phyloP scores from a whole-genome alignment of 164 flowering plant genomes.

The Kalanchoe fedtschenkoi region DNA sequence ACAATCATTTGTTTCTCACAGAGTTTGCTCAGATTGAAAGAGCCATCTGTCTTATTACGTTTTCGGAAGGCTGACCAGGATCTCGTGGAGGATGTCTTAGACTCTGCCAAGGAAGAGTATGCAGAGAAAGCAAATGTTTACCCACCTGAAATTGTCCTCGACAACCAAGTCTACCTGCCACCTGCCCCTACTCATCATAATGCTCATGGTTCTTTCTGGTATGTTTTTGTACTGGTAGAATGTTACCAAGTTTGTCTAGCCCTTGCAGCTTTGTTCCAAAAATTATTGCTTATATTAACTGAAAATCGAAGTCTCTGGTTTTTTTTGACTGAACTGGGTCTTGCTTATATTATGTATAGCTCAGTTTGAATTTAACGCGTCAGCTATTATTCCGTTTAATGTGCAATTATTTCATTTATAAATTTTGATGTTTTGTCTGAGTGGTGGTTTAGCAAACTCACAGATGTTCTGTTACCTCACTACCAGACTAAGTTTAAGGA shows the following conservation, averaged over 20 bases:
- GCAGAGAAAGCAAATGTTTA: conserved; percentile 60
- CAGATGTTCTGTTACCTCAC: too few relatives aligned
- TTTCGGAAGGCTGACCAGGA: conserved; percentile 60
- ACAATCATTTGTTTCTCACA: conserved; percentile 13
- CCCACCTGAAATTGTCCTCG: conserved; percentile 70
- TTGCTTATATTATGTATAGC: too few relatives aligned
- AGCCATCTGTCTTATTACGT: conserved; percentile 76
- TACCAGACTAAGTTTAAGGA: too few relatives aligned
- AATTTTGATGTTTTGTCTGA: too few relatives aligned
- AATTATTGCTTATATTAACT: not conserved
- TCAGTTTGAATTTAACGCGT: too few relatives aligned
- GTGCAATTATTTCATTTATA: too few relatives aligned
- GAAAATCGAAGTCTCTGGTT: not conserved
- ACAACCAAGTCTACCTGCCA: conserved; percentile 49
- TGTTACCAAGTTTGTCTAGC: not conserved
- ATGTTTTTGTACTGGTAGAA: conserved; percentile 7
- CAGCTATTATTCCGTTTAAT: too few relatives aligned
- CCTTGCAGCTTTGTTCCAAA: not conserved
- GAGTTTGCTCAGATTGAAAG: conserved; percentile 88
- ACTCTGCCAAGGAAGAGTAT: conserved; percentile 69
- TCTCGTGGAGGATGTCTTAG: conserved; percentile 55
- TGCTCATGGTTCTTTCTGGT: conserved; percentile 76
- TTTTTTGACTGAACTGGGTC: too few relatives aligned
- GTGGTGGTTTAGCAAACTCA: too few relatives aligned
- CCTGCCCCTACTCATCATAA: conserved; percentile 60